These are phyloP conservation scores for Plasmodium malariae DNA, from an alignment of 169 alveolate species.

Conservation along the genomic window DNA sequence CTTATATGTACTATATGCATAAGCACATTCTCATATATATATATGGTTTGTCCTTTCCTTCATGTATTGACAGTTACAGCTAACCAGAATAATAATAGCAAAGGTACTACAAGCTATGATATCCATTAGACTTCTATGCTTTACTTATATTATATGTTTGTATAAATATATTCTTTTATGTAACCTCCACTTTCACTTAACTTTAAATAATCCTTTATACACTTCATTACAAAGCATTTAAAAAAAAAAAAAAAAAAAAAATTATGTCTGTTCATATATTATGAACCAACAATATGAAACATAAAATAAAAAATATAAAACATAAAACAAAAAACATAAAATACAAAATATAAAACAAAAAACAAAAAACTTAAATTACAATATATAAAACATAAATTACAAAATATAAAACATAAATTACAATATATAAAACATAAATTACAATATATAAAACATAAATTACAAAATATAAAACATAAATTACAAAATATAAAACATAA, in stretches of 20 bases:
- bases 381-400: too few species aligned
- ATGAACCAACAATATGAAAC: not conserved
- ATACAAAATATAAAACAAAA: not conserved
- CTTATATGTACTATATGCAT: too few species aligned
- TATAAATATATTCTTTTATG: not conserved
- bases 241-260: not conserved
- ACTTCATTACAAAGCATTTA: too few species aligned
- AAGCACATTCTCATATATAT: not conserved
- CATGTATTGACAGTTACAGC: not conserved
- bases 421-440: too few species aligned
- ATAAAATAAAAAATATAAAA: not conserved
- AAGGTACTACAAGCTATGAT: constrained; percentile 30
- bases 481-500: too few species aligned
- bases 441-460: too few species aligned
- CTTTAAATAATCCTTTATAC: too few species aligned
- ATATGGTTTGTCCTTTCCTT: not conserved
- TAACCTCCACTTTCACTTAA: not conserved
- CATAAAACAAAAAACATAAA: not conserved
- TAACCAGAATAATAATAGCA: constrained; percentile 42
- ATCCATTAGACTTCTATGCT: constrained; percentile 61
- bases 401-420: too few species aligned
- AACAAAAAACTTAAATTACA: too few species aligned
- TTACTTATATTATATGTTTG: not conserved
- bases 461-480: too few species aligned
- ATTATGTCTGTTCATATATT: constrained; percentile 1